Evolutionary conservation across 139 green algal species (phyloP), one percentile per base, ranked within the genome.

Genomic region (Yamagishiella unicocca): DNA sequence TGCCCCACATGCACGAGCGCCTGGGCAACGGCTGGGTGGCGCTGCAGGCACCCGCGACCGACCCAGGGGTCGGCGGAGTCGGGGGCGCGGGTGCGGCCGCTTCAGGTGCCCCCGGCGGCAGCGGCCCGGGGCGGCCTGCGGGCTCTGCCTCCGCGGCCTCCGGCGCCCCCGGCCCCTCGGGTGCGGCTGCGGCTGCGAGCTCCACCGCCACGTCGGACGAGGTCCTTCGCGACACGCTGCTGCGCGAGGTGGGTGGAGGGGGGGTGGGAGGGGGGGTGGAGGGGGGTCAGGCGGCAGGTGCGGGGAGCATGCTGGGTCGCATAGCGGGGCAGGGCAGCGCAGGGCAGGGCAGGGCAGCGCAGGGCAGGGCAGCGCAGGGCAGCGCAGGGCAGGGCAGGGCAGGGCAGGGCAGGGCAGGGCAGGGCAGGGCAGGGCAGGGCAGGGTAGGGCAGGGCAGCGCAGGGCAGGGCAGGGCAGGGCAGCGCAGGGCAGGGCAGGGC

Each of bases 1-100:
- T 94, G 61, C 90, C 90, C 1, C 89, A 96, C 88, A 93, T 95
- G 91, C 76, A 92, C 42, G 24, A 40, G 31, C 87, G 91, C 5
- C 89, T 95, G 24, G 81, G 74, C 37, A 54, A 38, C 37, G 82
- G 62, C 25, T 96, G 92, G 93, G 85, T 67, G n/a, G 76, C 43
- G 35, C 81, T 88, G 68, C 43, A 45, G 66, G 64, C 33, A 2
- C 46, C 43, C 31, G 42, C n/a, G n/a, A 19, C 9, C 10, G 43
- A 19, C 45, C 1, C 29, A 24, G 24, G 37, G 38, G 55, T 2
- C 31, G 37, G 35, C 45, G 37, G 24, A 37, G 43, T 17, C 46
- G 64, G 2, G 29, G 4, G 8, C 31, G 21, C 43, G n/a, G 42
- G 46, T 14, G 50, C n/a, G 58, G 40, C 40, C 1, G 77, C 50